Evolutionary conservation across 371 early-diverging fungal species (phyloP).

Genomic region (Mortierella polycephala): DNA sequence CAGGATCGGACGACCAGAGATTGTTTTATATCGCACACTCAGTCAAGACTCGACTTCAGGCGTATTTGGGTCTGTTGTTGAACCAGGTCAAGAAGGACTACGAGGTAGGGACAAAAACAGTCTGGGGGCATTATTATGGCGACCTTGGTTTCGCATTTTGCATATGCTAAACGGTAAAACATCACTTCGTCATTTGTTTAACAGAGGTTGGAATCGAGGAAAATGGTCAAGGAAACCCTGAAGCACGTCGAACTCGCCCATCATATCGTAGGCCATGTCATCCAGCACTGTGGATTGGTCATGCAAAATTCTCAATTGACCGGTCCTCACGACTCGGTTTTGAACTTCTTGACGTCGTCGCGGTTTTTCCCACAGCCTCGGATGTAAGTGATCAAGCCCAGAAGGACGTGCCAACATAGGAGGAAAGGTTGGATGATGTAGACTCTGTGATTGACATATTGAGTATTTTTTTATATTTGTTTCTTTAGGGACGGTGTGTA

Average conservation of each 20-base stretch:
- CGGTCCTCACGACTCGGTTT: constrained; percentile 22
- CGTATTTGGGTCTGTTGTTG: constrained; percentile 18
- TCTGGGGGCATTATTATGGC: not conserved
- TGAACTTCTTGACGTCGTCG: constrained; percentile 33
- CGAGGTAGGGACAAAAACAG: constrained; percentile 15
- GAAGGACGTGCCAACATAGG: not conserved
- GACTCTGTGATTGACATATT: not conserved
- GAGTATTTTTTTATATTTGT: not conserved
- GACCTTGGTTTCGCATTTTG: not conserved
- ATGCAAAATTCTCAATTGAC: constrained; percentile 23
- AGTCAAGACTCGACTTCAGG: constrained; percentile 21
- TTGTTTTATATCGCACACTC: constrained; percentile 9
- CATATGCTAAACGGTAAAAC: not conserved
- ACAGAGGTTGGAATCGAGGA: constrained; percentile 21
- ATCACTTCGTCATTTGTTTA: not conserved
- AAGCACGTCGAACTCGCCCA: constrained; percentile 25
- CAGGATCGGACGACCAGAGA: constrained; percentile 6
- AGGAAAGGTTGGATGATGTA: not conserved
- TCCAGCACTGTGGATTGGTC: constrained; percentile 40
- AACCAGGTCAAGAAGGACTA: constrained; percentile 33
- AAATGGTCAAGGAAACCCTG: constrained; percentile 16
- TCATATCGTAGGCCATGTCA: constrained; percentile 26
- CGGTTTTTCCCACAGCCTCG: constrained; percentile 37
- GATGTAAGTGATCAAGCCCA: constrained; percentile 9
- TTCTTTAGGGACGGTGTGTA: constrained; percentile 24